Base-by-base conservation (phyloP, 345 rosid species). In the Citrus australasica region DNA sequence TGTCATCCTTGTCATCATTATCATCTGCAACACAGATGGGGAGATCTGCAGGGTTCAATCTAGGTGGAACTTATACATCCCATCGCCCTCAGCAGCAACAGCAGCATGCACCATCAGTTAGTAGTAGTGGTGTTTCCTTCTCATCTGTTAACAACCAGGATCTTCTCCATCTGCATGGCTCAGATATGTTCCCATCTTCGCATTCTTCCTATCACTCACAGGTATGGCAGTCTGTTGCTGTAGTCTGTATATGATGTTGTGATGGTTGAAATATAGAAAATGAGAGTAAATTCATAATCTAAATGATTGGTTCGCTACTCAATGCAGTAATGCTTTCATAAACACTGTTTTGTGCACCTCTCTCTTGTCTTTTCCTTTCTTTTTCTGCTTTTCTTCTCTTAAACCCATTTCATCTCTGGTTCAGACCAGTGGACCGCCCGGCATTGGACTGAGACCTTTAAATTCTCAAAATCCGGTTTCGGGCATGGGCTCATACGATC, bases 41-140 rank as follows among this genome's bases (percentile, higher is more conserved):
- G 64, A 90, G 99, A 81, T 93, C 99, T 73, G 83, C 92, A 24
- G 99, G 98, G 74, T 94, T 97, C 85, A 94, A 91, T 81, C 79
- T 92, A 58, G 99, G 94, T 70, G 97, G 90, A 65, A 79, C 93
- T 40, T 97, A 87, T 81, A 78, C 98, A 70, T 93, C 99, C 53
- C 95, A 94, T 88, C 97, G 94, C 59, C 90, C 92, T 27, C 97
- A 88, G 79, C 97, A 94, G 90, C 99, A 92, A 73, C 94, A 90
- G 77, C 98, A 92, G 48, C 92, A 90, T 82, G 85, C 91, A 62
- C 89, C 98, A 67, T 90, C 98, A 58, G 97, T 84, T 80, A 94
- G 94, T 84, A 83, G 86, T 85, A 83, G 83, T 67, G 89, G 93
- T 55, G 88, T 86, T 78, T 87, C 94, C 77, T 88, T 81, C 84